Base-by-base conservation (phyloP, 495 filamentous ascomycete species). In the Bombardia bombarda region DNA sequence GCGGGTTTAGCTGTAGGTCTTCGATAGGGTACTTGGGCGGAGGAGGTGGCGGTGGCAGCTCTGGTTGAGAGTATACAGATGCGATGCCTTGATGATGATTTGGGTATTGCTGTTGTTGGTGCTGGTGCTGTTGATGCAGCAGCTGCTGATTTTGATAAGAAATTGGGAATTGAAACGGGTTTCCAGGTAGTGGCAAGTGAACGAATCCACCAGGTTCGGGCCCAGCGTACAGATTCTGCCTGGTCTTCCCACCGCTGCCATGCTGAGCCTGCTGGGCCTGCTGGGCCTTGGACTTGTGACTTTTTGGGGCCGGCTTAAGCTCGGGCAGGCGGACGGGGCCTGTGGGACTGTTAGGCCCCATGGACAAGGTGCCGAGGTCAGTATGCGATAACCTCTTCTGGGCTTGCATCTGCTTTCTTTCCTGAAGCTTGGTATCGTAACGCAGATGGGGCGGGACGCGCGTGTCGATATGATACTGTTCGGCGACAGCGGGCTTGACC, bases 11-110 rank as follows among this genome's bases (percentile, higher is more conserved):
- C 45, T 95, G 84, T 25, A 97, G 60, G 61, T 98, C 92, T 48
- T 98, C 92, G 43, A 95, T 94, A 0, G 92, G 92, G 58, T 95
- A 96, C 56, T 90, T 95, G 45, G 90, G 78, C 0, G 83, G 79
- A 20, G 87, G 86, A 16, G 85, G 85, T 4, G 86, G 76, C 8
- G 86, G 78, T 22, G 80, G 74, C 1, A 70, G 68, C 2, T 71
- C 66, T 4, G 78, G 75, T 23, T 65, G 51, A 0, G 49, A 42
- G 31, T 41, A 33, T 5, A 55, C 43, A 0, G 59, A 54, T 8
- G 61, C 54, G 0, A 59, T 53, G 10, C 57, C 50, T 41, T 67
- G 62, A 7, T 54, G 28, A 5, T 22, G 17, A 28, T 18, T 23
- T 28, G 23, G n/a, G n/a, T n/a, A n/a, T n/a, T n/a, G n/a, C n/a